A percentile compares a stretch with the other conserved stretches of the same genome.
Conservation (phyloP, 768 basidiomycete genomes). For the Tubosaeta brunneosetosa region DNA sequence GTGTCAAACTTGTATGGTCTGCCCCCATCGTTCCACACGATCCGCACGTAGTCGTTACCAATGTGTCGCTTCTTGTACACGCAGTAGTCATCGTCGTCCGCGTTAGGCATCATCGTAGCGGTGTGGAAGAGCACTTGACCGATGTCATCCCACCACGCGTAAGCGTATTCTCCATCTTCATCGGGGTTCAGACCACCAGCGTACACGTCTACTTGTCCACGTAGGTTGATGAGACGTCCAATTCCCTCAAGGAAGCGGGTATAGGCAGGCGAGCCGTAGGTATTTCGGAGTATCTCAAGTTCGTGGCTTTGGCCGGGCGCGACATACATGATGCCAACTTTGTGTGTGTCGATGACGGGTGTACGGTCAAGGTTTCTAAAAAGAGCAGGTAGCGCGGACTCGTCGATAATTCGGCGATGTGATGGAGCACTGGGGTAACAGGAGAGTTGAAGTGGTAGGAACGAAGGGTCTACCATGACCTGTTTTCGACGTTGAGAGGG, state of each 20-base stretch:
- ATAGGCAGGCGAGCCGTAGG: constrained; percentile 91
- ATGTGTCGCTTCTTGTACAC: constrained; percentile 92
- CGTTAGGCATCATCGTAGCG: constrained; percentile 94
- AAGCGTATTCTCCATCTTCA: constrained; percentile 93
- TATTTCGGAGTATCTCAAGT: constrained; percentile 80
- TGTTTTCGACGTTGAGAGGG: constrained; percentile 88
- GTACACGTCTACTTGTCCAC: constrained; percentile 89
- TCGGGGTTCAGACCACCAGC: constrained; percentile 89
- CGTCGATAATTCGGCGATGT: constrained; percentile 46
- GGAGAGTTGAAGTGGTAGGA: constrained; percentile 82
- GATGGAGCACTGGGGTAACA: constrained; percentile 50
- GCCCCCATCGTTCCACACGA: constrained; percentile 99
- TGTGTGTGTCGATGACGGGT: constrained; percentile 96
- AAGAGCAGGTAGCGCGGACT: constrained; percentile 51
- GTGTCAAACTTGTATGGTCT: constrained; percentile 86
- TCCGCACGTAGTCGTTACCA: constrained; percentile 93
- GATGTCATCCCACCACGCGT: constrained; percentile 99
- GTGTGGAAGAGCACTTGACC: constrained; percentile 93
- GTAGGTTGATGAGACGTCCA: constrained; percentile 80
- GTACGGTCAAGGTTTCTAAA: constrained; percentile 71
- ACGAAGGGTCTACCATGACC: constrained; percentile 79
- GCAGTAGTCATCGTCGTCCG: constrained; percentile 58
- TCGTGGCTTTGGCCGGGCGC: constrained; percentile 87
- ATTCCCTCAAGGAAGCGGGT: constrained; percentile 89
- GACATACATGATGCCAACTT: constrained; percentile 94